These are phyloP conservation scores for Cordyceps pruinosa DNA, from an alignment of 2,329 filamentous ascomycete species.

Conservation along the genomic window DNA sequence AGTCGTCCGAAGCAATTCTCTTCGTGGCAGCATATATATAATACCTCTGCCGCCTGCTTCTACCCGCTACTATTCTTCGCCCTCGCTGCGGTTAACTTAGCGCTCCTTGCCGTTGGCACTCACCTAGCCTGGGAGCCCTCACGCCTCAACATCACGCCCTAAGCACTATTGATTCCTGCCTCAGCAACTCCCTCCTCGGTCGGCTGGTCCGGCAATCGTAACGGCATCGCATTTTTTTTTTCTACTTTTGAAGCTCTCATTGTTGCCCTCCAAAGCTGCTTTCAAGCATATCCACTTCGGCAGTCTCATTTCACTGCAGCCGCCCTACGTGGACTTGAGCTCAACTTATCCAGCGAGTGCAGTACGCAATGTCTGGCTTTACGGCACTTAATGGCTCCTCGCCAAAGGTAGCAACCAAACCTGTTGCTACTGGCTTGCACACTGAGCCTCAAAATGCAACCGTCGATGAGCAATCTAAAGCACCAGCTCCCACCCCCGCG, in stretches of 20 bases:
- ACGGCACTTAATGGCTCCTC: constrained; percentile 46
- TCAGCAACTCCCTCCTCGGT: neutral
- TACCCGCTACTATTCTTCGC: neutral
- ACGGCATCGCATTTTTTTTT: neutral
- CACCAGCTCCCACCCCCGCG: neutral
- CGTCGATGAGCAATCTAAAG: neutral
- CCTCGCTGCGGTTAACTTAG: neutral
- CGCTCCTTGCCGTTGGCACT: neutral
- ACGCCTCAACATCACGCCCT: neutral
- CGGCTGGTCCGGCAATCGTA: constrained; percentile 7
- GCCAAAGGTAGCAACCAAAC: constrained; percentile 26
- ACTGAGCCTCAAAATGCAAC: neutral
- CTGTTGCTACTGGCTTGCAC: neutral
- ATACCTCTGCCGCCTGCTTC: neutral
- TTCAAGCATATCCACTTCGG: neutral
- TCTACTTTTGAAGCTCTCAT: neutral
- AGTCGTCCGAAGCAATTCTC: neutral
- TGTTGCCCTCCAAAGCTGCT: neutral
- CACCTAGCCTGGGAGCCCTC: neutral
- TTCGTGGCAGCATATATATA: neutral
- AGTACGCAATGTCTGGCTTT: constrained; percentile 41
- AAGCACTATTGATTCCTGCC: neutral
- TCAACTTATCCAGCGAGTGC: neutral
- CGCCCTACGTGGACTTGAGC: neutral
- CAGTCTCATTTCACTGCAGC: neutral